Percentiles rank a stretch among this genome's conserved stretches.
Evolutionary conservation across 306 rosid species (phyloP).

Genomic region (Erythrophleum fordii): DNA sequence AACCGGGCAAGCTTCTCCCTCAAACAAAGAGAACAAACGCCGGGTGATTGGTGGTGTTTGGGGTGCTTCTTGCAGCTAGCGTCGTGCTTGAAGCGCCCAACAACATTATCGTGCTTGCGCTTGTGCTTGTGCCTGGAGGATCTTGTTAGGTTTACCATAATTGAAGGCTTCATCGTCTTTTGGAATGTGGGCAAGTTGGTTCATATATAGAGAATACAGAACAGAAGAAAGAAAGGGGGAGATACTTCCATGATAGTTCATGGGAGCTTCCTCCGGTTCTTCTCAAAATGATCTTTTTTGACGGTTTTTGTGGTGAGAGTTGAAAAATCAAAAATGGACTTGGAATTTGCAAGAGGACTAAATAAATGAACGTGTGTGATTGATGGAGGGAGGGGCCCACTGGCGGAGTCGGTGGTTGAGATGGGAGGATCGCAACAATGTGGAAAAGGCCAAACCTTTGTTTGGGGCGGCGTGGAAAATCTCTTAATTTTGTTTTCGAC

Average conservation of each 20-base stretch:
- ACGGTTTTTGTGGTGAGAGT: slow-evolving; percentile 33
- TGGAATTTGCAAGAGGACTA: background rate
- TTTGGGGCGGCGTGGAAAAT: slow-evolving; percentile 52
- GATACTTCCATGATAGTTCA: slow-evolving; percentile 46
- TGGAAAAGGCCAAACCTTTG: slow-evolving; percentile 14
- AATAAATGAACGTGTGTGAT: slow-evolving; percentile 47
- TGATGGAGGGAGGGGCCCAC: slow-evolving; percentile 30
- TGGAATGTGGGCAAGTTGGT: background rate
- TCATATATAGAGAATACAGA: slow-evolving; percentile 22
- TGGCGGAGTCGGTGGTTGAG: slow-evolving; percentile 44
- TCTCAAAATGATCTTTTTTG: slow-evolving; percentile 49
- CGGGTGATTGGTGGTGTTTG: slow-evolving; percentile 80
- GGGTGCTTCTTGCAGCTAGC: slow-evolving; percentile 77
- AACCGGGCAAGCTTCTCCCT: slow-evolving; percentile 53
- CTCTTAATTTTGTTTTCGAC: background rate
- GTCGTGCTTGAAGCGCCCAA: slow-evolving; percentile 38
- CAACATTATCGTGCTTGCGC: background rate
- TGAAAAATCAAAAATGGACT: slow-evolving; percentile 34
- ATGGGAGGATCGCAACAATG: background rate
- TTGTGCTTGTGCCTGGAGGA: slow-evolving; percentile 39
- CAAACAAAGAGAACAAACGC: slow-evolving; percentile 84
- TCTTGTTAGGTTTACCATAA: slow-evolving; percentile 46
- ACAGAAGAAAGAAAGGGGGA: background rate
- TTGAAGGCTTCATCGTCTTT: slow-evolving; percentile 20
- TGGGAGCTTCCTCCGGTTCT: slow-evolving; percentile 46